phyloP scores from a whole-genome alignment of 2,329 filamentous ascomycete genomes.

The Arachnopeziza araneosa region DNA sequence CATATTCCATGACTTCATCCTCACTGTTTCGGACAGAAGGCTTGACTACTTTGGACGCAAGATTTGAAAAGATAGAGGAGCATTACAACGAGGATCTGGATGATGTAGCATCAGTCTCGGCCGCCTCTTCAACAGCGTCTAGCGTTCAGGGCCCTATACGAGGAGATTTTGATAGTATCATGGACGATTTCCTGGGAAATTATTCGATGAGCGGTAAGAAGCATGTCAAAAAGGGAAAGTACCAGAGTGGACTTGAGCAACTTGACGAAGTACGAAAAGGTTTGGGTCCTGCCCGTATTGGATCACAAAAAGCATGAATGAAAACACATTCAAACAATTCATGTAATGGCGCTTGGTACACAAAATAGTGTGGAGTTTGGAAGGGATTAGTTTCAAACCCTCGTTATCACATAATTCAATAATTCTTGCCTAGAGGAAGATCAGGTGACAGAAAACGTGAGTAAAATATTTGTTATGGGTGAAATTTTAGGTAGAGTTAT shows the following conservation, averaged over 20 bases:
- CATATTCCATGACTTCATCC: conserved; percentile 88
- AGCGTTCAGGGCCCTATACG: conserved; percentile 64
- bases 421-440: neutral
- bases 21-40: conserved; percentile 84
- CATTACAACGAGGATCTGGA: conserved; percentile 62
- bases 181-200: conserved; percentile 85
- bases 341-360: conserved; percentile 5
- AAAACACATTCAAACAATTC: neutral
- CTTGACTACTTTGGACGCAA: conserved; percentile 74
- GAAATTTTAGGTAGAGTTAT: too few relatives aligned
- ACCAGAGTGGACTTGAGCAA: conserved; percentile 78
- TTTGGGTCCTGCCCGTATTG: conserved; percentile 69
- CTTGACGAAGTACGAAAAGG: conserved; percentile 82
- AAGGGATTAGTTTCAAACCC: conserved; percentile 1
- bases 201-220: conserved; percentile 69
- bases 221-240: conserved; percentile 71
- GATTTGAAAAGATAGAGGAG: conserved; percentile 89
- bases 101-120: conserved; percentile 56
- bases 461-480: too few relatives aligned
- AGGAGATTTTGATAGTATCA: conserved; percentile 78
- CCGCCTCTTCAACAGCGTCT: conserved; percentile 59
- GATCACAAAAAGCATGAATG: conserved; percentile 20
- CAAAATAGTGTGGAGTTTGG: conserved; percentile 10
- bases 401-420: neutral
- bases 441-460: too few relatives aligned